Conservation (phyloP, 1,284 basidiomycete species). For the Tilletia setariae region DNA sequence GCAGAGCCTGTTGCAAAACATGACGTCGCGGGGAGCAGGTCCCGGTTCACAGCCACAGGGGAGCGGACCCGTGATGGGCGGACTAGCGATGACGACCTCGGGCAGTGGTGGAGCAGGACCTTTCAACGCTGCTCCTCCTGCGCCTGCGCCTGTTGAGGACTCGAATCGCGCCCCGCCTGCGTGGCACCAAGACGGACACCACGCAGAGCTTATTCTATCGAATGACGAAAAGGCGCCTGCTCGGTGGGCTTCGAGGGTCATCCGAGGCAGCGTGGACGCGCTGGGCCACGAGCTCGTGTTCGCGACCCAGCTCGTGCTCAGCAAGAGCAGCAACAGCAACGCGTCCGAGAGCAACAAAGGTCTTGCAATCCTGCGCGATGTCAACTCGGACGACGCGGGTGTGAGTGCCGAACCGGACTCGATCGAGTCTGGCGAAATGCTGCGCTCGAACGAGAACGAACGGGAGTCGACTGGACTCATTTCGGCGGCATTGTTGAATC, state of each 20-base stretch:
- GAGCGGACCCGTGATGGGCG: background rate
- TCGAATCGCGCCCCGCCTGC: conserved; percentile 7
- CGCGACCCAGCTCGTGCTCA: conserved; percentile 32
- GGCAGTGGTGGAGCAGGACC: conserved; percentile 1
- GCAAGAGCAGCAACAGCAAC: background rate
- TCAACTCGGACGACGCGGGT: background rate
- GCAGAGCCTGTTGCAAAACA: conserved; percentile 30
- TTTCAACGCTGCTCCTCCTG: background rate
- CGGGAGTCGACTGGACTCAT: conserved; percentile 3
- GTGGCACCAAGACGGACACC: conserved; percentile 34
- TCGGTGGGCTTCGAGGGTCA: conserved; percentile 40
- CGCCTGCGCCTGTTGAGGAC: background rate
- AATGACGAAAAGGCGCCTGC: conserved; percentile 26
- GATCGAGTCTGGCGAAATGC: background rate
- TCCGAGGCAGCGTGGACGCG: conserved; percentile 34
- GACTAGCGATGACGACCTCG: background rate
- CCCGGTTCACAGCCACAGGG: background rate
- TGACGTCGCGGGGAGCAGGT: background rate
- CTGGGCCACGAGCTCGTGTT: conserved; percentile 50
- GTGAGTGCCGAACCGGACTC: too few relatives aligned
- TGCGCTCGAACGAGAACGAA: background rate
- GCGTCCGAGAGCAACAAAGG: background rate
- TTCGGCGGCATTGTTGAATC: background rate
- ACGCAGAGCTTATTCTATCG: conserved; percentile 38
- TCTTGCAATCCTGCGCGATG: background rate